These are phyloP conservation scores for Juncus inflexus DNA, from an alignment of 176 grass and related monocot species.

Conservation along the genomic window DNA sequence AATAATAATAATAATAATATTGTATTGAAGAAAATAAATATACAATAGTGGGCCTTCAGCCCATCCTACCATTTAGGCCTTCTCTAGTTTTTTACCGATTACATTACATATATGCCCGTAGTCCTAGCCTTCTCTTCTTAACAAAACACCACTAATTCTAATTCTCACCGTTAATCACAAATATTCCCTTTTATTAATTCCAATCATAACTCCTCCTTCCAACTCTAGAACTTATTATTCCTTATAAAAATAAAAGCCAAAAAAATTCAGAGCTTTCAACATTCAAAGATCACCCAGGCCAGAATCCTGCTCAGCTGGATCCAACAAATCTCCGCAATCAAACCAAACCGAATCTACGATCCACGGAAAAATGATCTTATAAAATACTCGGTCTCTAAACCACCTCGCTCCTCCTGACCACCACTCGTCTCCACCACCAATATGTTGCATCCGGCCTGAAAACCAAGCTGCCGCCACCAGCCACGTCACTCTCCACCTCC, in stretches of 20 bases:
- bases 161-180: not conserved
- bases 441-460: constrained; percentile 47
- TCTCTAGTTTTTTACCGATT: too few species aligned
- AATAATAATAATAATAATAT: too few species aligned
- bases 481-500: constrained; percentile 35
- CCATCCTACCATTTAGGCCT: too few species aligned
- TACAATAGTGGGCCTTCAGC: too few species aligned
- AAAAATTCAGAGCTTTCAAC: too few species aligned
- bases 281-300: too few species aligned
- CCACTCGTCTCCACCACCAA: constrained; percentile 23
- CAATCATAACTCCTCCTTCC: not conserved
- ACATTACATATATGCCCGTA: too few species aligned
- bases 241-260: too few species aligned
- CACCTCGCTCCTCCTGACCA: constrained; percentile 18
- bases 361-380: constrained; percentile 38
- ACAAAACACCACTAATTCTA: not conserved
- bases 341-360: constrained; percentile 39
- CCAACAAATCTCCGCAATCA: constrained; percentile 37
- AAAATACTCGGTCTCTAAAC: constrained; percentile 49
- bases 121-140: too few species aligned
- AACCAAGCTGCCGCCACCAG: constrained; percentile 30
- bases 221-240: too few species aligned
- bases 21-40: too few species aligned
- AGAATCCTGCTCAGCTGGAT: not conserved
- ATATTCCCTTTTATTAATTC: not conserved